Evolutionary conservation across 768 basidiomycete genomes (phyloP).

Genomic region (Fibroporia radiculosa): DNA sequence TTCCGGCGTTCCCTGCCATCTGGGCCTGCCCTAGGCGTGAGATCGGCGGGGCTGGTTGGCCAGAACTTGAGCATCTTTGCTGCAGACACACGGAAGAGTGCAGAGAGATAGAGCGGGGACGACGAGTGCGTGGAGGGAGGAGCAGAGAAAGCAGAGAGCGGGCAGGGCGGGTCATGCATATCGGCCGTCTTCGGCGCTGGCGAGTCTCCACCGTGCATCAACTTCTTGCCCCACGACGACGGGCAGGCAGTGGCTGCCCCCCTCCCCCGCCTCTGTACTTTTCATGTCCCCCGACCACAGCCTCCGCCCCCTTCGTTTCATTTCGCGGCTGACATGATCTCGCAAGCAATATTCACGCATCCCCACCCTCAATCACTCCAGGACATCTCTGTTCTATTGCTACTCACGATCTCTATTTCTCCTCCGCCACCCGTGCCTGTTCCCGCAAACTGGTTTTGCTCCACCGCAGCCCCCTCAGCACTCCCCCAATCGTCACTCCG

Average conservation of each 20-base stretch:
- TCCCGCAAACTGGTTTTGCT: constrained; percentile 19
- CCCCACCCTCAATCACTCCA: not conserved
- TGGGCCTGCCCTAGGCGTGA: constrained; percentile 46
- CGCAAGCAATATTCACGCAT: not conserved
- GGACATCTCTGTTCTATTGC: not conserved
- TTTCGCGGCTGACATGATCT: too few relatives aligned
- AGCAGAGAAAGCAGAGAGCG: too few relatives aligned
- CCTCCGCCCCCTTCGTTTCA: too few relatives aligned
- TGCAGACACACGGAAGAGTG: not conserved
- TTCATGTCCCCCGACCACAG: too few relatives aligned
- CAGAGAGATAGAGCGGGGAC: not conserved
- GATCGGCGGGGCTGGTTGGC: constrained; percentile 36
- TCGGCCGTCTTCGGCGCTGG: not conserved
- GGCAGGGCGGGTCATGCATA: too few relatives aligned
- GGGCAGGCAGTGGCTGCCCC: not conserved
- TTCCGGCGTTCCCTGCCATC: constrained; percentile 41
- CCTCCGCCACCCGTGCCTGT: constrained; percentile 13
- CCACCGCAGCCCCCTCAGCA: constrained; percentile 35
- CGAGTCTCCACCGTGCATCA: not conserved
- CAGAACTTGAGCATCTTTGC: constrained; percentile 59
- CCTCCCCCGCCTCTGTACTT: constrained; percentile 1
- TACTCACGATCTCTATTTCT: not conserved
- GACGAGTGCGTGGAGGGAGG: too few relatives aligned
- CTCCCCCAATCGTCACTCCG: constrained; percentile 50
- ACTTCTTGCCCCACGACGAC: not conserved